phyloP scores from a whole-genome alignment of 2,329 filamentous ascomycete species.

The Aspergillus flavus region DNA sequence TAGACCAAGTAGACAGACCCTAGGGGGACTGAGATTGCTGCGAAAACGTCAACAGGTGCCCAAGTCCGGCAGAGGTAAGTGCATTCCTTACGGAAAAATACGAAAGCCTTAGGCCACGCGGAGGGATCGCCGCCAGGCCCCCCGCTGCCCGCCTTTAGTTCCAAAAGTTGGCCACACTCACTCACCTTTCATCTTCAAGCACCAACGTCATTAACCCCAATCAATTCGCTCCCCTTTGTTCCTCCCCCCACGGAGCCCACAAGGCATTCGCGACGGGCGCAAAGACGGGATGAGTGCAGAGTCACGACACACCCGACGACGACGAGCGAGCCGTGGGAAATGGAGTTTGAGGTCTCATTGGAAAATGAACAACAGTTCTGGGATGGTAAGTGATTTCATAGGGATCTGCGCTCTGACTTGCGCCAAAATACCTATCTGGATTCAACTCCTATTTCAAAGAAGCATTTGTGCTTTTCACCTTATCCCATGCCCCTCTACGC shows the following conservation, averaged over 20 bases:
- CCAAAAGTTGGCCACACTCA: neutral
- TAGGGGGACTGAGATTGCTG: neutral
- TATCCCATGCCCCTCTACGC: neutral
- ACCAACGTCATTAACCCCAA: constrained; percentile 2
- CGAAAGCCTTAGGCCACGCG: neutral
- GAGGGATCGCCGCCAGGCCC: neutral
- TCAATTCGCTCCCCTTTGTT: constrained; percentile 12
- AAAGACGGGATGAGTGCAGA: constrained; percentile 40
- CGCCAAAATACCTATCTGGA: neutral
- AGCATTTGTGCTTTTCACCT: neutral
- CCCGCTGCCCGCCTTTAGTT: neutral
- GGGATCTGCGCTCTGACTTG: constrained; percentile 22
- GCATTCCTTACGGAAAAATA: neutral
- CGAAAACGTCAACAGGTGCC: neutral
- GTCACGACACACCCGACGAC: constrained; percentile 33
- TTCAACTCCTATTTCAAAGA: neutral
- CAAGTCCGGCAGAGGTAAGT: neutral
- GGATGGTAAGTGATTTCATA: constrained; percentile 64
- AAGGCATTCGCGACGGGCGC: constrained; percentile 20
- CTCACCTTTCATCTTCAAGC: neutral
- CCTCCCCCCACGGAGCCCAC: constrained; percentile 19
- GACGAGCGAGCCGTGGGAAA: constrained; percentile 50
- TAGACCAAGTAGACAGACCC: neutral
- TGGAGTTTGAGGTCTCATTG: constrained; percentile 71
- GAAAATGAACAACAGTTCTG: constrained; percentile 87